These are phyloP conservation scores for Lotus japonicus DNA, from an alignment of 306 rosid species.

Conservation along the genomic window DNA sequence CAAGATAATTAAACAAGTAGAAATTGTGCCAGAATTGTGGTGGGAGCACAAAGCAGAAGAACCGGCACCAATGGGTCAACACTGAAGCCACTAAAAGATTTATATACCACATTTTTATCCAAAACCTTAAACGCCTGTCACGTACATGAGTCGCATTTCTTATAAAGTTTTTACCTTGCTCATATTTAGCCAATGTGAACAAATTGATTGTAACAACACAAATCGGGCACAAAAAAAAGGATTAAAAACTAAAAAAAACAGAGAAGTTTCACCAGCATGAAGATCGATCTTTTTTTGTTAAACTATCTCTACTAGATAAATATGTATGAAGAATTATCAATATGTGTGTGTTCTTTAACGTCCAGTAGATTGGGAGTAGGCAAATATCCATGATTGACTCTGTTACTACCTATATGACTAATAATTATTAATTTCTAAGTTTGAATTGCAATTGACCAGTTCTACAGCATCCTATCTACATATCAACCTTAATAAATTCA, in stretches of 20 bases:
- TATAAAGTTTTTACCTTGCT: neutral
- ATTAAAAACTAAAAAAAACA: neutral
- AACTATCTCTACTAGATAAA: neutral
- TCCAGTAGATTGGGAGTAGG: neutral
- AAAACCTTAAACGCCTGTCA: too few species aligned
- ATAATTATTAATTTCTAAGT: neutral
- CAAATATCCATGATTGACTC: conserved; percentile 9
- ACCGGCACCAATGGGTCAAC: too few species aligned
- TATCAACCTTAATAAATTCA: neutral
- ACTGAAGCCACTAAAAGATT: too few species aligned
- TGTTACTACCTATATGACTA: neutral
- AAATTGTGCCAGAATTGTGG: neutral
- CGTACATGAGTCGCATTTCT: too few species aligned
- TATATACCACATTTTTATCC: too few species aligned
- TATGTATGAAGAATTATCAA: neutral
- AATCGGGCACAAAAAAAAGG: neutral
- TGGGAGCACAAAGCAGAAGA: too few species aligned
- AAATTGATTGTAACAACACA: neutral
- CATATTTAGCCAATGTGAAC: neutral
- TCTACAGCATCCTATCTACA: conserved; percentile 2
- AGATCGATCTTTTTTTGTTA: neutral
- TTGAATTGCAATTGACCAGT: neutral
- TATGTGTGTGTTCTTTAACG: neutral
- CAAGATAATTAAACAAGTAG: neutral
- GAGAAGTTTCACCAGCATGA: neutral